Percentiles rank a stretch among this genome's conserved stretches.
phyloP scores from a whole-genome alignment of 108 stramenopile species.

The Pseudonitzschia pungens region DNA sequence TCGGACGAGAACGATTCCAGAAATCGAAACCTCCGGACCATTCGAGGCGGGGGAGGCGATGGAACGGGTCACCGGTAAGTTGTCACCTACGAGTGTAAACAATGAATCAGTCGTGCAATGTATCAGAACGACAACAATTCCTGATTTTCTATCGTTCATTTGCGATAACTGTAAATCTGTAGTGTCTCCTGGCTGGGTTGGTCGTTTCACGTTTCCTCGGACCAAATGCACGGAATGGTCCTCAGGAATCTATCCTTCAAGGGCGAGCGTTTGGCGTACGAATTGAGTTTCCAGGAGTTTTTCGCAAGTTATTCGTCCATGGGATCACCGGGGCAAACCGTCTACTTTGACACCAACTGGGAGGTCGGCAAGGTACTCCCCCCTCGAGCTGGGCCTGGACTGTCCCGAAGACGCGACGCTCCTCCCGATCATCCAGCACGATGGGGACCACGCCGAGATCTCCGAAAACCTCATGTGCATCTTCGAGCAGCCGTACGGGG shows the following conservation, averaged over 20 bases:
- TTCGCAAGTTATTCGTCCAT: slow-evolving; percentile 12
- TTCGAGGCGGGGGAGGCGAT: neutral
- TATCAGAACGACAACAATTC: neutral
- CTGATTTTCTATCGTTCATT: neutral
- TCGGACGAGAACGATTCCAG: neutral
- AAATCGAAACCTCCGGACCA: neutral
- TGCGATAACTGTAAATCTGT: neutral
- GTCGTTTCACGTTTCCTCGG: slow-evolving; percentile 17
- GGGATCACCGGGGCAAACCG: slow-evolving; percentile 2
- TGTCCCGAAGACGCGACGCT: slow-evolving; percentile 17
- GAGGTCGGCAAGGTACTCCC: slow-evolving; percentile 8
- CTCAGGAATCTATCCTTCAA: slow-evolving; percentile 12
- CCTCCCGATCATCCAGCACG: slow-evolving; percentile 11
- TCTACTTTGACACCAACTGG: slow-evolving; percentile 19
- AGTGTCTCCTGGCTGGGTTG: slow-evolving; percentile 19
- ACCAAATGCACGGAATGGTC: slow-evolving; percentile 22
- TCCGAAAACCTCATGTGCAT: slow-evolving; percentile 15
- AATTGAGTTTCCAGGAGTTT: slow-evolving; percentile 17
- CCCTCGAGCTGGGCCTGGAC: slow-evolving; percentile 16
- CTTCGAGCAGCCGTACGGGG: slow-evolving; percentile 13
- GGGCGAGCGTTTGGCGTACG: slow-evolving; percentile 19
- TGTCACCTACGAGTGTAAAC: neutral
- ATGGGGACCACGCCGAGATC: neutral
- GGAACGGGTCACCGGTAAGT: slow-evolving; percentile 11
- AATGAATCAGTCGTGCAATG: neutral